Evolutionary conservation across 148 eudicot genomes (phyloP), one percentile per base, ranked within the genome.

Genomic region (Euryodendron excelsum): DNA sequence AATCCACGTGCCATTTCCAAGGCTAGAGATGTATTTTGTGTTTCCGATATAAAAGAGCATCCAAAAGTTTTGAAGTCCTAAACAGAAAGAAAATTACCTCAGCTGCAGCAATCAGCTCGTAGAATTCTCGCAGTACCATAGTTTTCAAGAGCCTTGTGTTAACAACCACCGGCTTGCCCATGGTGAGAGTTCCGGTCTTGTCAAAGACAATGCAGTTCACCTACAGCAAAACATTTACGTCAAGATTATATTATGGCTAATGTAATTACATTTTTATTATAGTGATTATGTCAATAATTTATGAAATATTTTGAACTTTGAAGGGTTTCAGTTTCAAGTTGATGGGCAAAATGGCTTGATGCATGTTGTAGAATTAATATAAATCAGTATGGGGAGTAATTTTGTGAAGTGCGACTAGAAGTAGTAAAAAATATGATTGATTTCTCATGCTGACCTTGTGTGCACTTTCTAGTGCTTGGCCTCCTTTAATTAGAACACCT

Each of bases 401-500:
- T 50, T 13, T 33, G 0, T 69, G 36, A 25, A 44, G 56, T 45
- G 73, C 21, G 21, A 15, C 12, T 1, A 8, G 31, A 31, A 28
- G 3, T 2, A 78, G n/a, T 37, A 64, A 18, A 14, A 3, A 45
- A 72, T 12, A 36, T 45, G 65, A 28, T 70, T 34, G 66, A 52
- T 10, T 61, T 27, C 34, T 30, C 15, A 56, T 52, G 39, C 82
- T 64, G 44, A 93, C 99, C 98, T 90, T 90, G 76, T 93, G 97
- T 69, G 99, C 92, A 78, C 88, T 89, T 84, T 96, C 99, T 75
- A 96, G 84, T 64, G 99, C 99, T 34, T 88, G 97, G 58, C 99
- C 99, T 23, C 97, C 99, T 88, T 96, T 96, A 69, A 96, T 96
- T 21, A 96, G 97, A 63, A 96, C 92, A 81, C 99, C 99, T 82